Base-by-base conservation (phyloP, 2,329 filamentous ascomycete species). In the Epichloe amarillans region DNA sequence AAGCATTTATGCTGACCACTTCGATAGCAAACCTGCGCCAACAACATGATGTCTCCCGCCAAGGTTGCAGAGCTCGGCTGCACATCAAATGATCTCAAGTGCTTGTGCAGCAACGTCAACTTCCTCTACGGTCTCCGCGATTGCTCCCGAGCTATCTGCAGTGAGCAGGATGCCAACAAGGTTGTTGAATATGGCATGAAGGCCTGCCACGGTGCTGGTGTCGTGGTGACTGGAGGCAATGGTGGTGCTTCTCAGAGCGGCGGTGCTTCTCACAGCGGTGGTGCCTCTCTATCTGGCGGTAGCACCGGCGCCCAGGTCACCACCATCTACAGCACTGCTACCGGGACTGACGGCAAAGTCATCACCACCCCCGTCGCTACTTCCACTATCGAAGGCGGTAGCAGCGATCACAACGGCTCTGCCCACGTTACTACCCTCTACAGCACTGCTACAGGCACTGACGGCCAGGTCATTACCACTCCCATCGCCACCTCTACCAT, bases 111-210 rank as follows among this genome's bases (percentile, higher is more conserved):
- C 52, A 71, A 73, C 55, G 40, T 54, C 43, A 58, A 74, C 66
- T 77, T 75, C 62, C 57, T 64, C 52, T 75, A 69, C 55, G 75
- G 74, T 49, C 62, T 77, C 53, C 72, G 69, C 52, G 75, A 78
- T 66, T 78, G 75, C 65, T 69, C 73, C 17, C 55, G 58, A 54
- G 63, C 71, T 62, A 63, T 66, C 43, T 77, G 74, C 66, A 51
- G 56, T 52, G 52, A 57, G 14, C 56, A 62, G 15, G 61, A 68
- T 46, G 69, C 69, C 46, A 57, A 61, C 36, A 54, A 63, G 41
- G 68, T 65, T 51, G 60, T 76, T 40, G 50, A 58, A 30, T 73
- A 66, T 54, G 73, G 64, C 41, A 57, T 69, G 51, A 48, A 57
- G 12, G 52, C 69, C 51, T 77, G 74, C 62, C 52, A 60, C 21